phyloP scores from a whole-genome alignment of 768 basidiomycete genomes.

The Cyathus striatus region DNA sequence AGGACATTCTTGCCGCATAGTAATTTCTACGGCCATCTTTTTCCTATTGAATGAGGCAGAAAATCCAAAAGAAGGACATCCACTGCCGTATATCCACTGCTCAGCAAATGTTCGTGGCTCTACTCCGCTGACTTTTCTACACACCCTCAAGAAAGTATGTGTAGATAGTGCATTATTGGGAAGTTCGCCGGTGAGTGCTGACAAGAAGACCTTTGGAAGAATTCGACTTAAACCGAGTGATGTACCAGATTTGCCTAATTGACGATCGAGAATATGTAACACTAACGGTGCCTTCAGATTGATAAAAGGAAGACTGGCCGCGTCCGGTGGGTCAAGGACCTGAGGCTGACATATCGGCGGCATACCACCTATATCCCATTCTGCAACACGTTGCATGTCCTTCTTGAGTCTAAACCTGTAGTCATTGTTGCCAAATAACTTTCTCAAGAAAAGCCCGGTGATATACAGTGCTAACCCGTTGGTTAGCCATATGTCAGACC shows the following conservation, averaged over 20 bases:
- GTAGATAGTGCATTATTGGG: constrained; percentile 84
- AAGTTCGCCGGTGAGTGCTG: constrained; percentile 89
- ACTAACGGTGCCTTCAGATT: constrained; percentile 96
- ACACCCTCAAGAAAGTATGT: constrained; percentile 84
- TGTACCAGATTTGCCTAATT: constrained; percentile 91
- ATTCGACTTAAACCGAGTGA: constrained; percentile 92
- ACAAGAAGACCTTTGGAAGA: constrained; percentile 90
- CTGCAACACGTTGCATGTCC: constrained; percentile 90
- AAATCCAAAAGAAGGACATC: constrained; percentile 89
- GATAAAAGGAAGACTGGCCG: constrained; percentile 76
- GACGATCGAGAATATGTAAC: constrained; percentile 90
- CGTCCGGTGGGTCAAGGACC: constrained; percentile 77
- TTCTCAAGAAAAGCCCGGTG: constrained; percentile 80
- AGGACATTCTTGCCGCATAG: constrained; percentile 84
- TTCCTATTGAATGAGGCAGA: constrained; percentile 92
- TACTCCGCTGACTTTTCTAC: constrained; percentile 89
- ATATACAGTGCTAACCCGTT: constrained; percentile 92
- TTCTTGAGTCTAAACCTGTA: constrained; percentile 93
- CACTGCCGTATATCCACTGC: constrained; percentile 98
- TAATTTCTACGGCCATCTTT: constrained; percentile 97
- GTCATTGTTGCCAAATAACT: constrained; percentile 92
- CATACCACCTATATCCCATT: constrained; percentile 83
- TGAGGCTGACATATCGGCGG: constrained; percentile 93
- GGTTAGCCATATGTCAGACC: constrained; percentile 96
- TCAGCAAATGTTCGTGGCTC: constrained; percentile 92